Evolutionary conservation across 2,329 filamentous ascomycete species (phyloP), one percentile per base, ranked within the genome.

Genomic region (Fusarium decemcellulare): DNA sequence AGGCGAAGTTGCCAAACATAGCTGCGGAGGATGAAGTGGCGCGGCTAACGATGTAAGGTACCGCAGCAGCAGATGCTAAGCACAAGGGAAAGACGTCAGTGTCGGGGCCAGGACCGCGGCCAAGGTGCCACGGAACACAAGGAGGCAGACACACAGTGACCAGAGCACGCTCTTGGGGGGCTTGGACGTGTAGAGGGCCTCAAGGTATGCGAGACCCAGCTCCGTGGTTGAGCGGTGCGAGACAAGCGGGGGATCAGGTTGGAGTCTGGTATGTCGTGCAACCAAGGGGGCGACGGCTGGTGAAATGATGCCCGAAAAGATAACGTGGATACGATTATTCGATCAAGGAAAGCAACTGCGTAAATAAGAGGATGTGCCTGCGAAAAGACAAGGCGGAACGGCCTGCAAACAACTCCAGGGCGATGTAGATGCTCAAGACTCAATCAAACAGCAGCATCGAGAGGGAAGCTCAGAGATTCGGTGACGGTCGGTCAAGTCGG

Each of bases 1-100:
- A 76, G 54, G 80, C 67, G 65, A 84, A 78, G 56, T 77, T 80
- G 51, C 82, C 82, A 72, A 85, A 85, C 83, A 85, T 85, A 72
- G 63, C 74, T 72, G 67, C 67, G 52, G 67, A 63, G 57, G 44
- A 63, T 50, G 50, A 37, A 57, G 66, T 71, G 67, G 72, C 69
- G 69, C 51, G 59, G 70, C 65, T 56, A 67, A 63, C 10, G 60
- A 66, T 63, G 56, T 67, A 53, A 66, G 64, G 54, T 62, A 63
- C 59, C 58, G 47, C 48, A 63, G 57, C 50, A 65, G 54, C 51
- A 60, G 54, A 59, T 59, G 42, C 63, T 61, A 59, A 64, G 52
- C 46, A 65, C 32, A 34, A 47, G 46, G 61, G 62, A 50, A 62
- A 56, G 52, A 55, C 62, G 67, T 73, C 63, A 70, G 59, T 47